Evolutionary conservation across 2,329 filamentous ascomycete species (phyloP).

Genomic region (Calonectria hawksworthii): DNA sequence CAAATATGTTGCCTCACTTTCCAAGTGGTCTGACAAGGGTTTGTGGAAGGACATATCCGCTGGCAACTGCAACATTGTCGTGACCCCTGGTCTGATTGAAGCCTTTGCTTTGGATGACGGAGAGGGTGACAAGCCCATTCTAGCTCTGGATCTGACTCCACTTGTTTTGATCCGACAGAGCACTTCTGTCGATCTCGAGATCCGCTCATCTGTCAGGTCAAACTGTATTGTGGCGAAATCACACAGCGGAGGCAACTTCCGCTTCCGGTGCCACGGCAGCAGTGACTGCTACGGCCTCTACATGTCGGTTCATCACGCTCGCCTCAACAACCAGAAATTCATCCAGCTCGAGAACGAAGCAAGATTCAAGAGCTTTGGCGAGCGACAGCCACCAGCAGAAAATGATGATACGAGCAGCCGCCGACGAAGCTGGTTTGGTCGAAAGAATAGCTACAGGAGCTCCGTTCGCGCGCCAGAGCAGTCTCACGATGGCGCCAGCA

Average conservation of each 20-base stretch:
- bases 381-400: constrained; percentile 63
- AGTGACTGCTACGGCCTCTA: constrained; percentile 88
- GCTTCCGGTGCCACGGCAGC: constrained; percentile 85
- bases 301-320: constrained; percentile 86
- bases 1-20: constrained; percentile 68
- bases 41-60: constrained; percentile 71
- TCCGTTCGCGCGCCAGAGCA: constrained; percentile 72
- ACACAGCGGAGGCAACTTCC: constrained; percentile 81
- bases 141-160: constrained; percentile 89
- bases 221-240: constrained; percentile 76
- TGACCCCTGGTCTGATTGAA: constrained; percentile 72
- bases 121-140: constrained; percentile 61
- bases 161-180: constrained; percentile 91
- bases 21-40: constrained; percentile 74
- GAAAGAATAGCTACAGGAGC: constrained; percentile 75
- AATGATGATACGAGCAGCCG: constrained; percentile 63
- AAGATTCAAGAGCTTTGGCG: constrained; percentile 80
- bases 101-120: constrained; percentile 59
- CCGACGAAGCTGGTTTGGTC: constrained; percentile 71
- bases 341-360: constrained; percentile 76
- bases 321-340: constrained; percentile 94
- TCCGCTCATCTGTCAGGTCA: constrained; percentile 85
- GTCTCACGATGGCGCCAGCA: constrained; percentile 82
- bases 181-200: constrained; percentile 93
- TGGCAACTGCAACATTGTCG: constrained; percentile 67